Percentiles rank a stretch among this genome's conserved stretches.
These are phyloP conservation scores for Sporothrix globosa DNA, from an alignment of 2,329 filamentous ascomycete genomes.

Conservation along the genomic window DNA sequence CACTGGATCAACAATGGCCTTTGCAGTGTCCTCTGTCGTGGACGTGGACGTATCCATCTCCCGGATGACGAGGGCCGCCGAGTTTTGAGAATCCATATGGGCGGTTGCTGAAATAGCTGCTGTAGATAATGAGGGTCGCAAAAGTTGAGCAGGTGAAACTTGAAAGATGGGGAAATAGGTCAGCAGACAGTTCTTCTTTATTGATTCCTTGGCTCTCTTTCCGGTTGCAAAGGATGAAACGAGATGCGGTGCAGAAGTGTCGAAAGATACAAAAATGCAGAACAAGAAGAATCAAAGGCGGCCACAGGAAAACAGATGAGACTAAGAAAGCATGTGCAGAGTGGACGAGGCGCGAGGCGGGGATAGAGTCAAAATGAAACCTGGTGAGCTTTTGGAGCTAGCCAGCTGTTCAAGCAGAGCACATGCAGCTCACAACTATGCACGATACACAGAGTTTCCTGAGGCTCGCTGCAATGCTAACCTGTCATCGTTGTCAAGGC, in stretches of 20 bases:
- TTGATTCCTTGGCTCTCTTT: neutral
- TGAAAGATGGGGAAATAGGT: neutral
- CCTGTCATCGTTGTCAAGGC: neutral
- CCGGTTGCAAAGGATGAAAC: no score
- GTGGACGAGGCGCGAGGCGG: neutral
- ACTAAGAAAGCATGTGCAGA: neutral
- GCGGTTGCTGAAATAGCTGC: neutral
- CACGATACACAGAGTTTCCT: slow-evolving; percentile 12
- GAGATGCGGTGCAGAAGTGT: neutral
- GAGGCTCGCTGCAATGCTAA: neutral
- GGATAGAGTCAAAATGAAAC: neutral
- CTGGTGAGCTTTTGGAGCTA: slow-evolving; percentile 25
- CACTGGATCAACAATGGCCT: slow-evolving; percentile 36
- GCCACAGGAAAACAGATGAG: neutral
- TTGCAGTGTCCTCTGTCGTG: slow-evolving; percentile 37
- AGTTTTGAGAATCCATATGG: slow-evolving; percentile 39
- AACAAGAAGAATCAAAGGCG: neutral
- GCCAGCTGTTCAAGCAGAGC: slow-evolving; percentile 31
- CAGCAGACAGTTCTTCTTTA: slow-evolving; percentile 16
- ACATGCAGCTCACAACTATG: slow-evolving; percentile 24
- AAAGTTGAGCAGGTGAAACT: slow-evolving; percentile 11
- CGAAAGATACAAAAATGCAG: neutral
- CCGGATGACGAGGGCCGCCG: slow-evolving; percentile 36
- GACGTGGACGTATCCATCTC: slow-evolving; percentile 36
- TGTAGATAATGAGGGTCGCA: neutral